phyloP scores from a whole-genome alignment of 1,284 basidiomycete species.

The Pyrrhoderma noxium region DNA sequence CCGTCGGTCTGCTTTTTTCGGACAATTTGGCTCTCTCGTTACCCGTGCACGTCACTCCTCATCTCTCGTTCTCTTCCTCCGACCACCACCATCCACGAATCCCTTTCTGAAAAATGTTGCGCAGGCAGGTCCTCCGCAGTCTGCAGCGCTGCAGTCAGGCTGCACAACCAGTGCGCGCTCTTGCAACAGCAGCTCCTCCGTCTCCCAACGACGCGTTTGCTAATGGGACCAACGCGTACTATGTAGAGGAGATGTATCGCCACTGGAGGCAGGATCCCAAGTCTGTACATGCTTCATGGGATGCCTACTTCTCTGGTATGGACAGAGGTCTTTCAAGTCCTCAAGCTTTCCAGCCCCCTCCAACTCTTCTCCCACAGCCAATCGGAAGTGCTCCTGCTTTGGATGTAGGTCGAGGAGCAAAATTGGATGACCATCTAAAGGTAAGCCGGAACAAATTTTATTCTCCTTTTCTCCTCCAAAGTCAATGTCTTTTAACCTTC shows the following conservation, averaged over 20 bases:
- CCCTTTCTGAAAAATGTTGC: too few species aligned
- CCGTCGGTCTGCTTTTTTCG: neutral
- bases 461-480: neutral
- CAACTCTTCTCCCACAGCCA: conserved; percentile 59
- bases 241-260: conserved; percentile 94
- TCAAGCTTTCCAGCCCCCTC: conserved; percentile 83
- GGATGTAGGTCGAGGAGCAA: conserved; percentile 60
- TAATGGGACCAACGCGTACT: conserved; percentile 90
- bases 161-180: conserved; percentile 21
- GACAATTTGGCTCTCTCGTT: neutral
- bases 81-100: too few species aligned
- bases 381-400: conserved; percentile 81
- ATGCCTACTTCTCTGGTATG: conserved; percentile 90
- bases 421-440: conserved; percentile 93
- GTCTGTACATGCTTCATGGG: conserved; percentile 93
- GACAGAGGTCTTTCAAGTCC: conserved; percentile 82
- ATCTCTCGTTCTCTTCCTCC: too few species aligned
- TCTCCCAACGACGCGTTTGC: conserved; percentile 78
- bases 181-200: conserved; percentile 51
- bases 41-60: too few species aligned
- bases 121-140: conserved; percentile 19
- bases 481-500: too few species aligned
- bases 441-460: conserved; percentile 35
- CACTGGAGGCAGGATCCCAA: conserved; percentile 87
- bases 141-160: conserved; percentile 8